phyloP scores from a whole-genome alignment of 202 grass and related monocot species.

The Panicum virgatum region DNA sequence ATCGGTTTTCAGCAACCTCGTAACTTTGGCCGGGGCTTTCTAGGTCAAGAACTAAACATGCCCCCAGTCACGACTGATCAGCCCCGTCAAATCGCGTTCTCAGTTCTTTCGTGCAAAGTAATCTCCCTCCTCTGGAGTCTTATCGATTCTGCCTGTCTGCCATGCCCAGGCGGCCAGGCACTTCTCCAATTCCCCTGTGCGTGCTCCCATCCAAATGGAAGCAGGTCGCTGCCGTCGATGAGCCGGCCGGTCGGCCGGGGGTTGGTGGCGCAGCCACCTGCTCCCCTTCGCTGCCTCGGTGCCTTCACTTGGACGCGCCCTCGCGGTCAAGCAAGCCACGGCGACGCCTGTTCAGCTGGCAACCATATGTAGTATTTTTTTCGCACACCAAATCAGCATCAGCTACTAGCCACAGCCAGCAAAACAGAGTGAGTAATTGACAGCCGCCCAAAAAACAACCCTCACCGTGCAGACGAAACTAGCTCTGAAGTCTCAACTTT shows the following conservation, averaged over 20 bases:
- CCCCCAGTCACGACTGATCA: neutral
- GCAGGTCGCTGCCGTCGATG: neutral
- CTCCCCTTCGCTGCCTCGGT: neutral
- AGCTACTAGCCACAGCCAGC: too few relatives aligned
- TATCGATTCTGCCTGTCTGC: slow-evolving; percentile 24
- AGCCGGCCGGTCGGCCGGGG: neutral
- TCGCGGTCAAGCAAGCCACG: neutral
- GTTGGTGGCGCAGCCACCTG: slow-evolving; percentile 25
- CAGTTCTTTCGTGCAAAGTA: neutral
- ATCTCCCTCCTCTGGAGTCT: neutral
- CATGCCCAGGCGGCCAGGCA: too few relatives aligned
- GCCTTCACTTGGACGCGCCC: neutral
- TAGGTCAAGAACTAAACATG: neutral
- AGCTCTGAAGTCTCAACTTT: neutral
- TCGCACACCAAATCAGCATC: too few relatives aligned
- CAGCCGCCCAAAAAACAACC: neutral
- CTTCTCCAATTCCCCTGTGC: too few relatives aligned
- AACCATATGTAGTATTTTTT: too few relatives aligned
- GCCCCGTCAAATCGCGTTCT: neutral
- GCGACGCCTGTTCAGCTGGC: too few relatives aligned
- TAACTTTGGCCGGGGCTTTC: neutral
- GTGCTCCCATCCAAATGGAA: neutral
- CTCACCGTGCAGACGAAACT: neutral
- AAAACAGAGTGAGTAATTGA: too few relatives aligned
- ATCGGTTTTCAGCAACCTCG: too few relatives aligned